These are phyloP conservation scores for Carex kokanica DNA, from an alignment of 176 grass and related monocot genomes.

Conservation along the genomic window DNA sequence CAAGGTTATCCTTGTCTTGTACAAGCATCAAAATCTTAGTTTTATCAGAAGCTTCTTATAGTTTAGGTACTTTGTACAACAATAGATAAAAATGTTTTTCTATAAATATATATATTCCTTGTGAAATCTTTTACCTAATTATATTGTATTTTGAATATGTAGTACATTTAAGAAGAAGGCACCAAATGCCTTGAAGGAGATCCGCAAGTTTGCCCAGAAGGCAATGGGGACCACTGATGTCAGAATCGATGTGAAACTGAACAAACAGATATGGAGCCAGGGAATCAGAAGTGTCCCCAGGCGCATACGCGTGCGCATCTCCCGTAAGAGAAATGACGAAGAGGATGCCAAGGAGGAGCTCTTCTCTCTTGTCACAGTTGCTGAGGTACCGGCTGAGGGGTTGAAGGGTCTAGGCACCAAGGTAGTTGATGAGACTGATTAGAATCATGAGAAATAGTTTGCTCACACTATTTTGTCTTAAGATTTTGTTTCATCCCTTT, in stretches of 20 bases:
- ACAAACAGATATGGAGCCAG: conserved; percentile 96
- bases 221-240: conserved; percentile 84
- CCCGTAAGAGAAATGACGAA: conserved; percentile 83
- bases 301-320: conserved; percentile 72
- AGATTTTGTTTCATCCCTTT: neutral
- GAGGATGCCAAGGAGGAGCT: conserved; percentile 93
- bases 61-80: neutral
- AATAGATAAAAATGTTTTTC: neutral
- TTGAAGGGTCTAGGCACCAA: conserved; percentile 82
- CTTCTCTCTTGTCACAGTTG: conserved; percentile 75
- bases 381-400: conserved; percentile 68
- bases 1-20: neutral
- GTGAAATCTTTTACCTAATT: neutral
- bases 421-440: conserved; percentile 76
- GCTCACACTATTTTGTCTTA: neutral
- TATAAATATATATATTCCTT: neutral
- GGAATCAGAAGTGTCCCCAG: conserved; percentile 80
- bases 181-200: conserved; percentile 86
- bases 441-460: conserved; percentile 8
- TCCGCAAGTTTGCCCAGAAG: conserved; percentile 85
- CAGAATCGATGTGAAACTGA: conserved; percentile 74
- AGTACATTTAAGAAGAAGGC: conserved; percentile 98
- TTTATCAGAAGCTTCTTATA: neutral
- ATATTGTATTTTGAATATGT: neutral
- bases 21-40: neutral